Percentiles rank a stretch among this genome's conserved stretches.
phyloP scores from a whole-genome alignment of 345 rosid genomes.

The Murraya paniculata region DNA sequence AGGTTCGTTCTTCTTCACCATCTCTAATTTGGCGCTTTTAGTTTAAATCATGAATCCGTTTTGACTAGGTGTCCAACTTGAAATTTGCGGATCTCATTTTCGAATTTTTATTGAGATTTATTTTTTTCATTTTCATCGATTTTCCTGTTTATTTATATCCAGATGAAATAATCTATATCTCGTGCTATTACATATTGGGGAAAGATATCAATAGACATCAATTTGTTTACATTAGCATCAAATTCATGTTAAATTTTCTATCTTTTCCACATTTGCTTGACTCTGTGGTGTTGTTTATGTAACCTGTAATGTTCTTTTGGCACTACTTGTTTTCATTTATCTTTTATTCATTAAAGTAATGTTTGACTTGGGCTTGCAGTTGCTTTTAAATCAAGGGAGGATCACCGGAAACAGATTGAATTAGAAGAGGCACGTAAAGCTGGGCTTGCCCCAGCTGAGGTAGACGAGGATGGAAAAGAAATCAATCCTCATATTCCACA shows the following conservation, averaged over 20 bases:
- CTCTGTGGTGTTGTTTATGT: not conserved
- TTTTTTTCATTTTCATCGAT: not conserved
- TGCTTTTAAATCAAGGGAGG: conserved; percentile 65
- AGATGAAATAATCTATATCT: no score
- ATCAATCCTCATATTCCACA: conserved; percentile 70
- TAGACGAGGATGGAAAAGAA: conserved; percentile 67
- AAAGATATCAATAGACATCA: no score
- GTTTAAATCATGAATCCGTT: not conserved
- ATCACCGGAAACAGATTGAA: conserved; percentile 61
- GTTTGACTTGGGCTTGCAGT: conserved; percentile 30
- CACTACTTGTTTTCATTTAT: not conserved
- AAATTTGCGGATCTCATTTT: not conserved
- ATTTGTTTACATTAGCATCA: not conserved
- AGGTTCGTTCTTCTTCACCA: conserved; percentile 13
- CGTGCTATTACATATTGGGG: no score
- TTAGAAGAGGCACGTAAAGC: conserved; percentile 74
- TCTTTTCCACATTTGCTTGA: not conserved
- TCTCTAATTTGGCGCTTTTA: not conserved
- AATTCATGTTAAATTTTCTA: not conserved
- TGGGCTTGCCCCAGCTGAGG: conserved; percentile 72
- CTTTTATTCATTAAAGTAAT: not conserved
- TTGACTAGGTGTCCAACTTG: not conserved
- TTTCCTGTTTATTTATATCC: conserved; percentile 1
- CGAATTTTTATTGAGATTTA: not conserved
- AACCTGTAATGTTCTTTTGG: not conserved